Conservation (phyloP, 768 basidiomycete species). For the Kwoniella sp. region DNA sequence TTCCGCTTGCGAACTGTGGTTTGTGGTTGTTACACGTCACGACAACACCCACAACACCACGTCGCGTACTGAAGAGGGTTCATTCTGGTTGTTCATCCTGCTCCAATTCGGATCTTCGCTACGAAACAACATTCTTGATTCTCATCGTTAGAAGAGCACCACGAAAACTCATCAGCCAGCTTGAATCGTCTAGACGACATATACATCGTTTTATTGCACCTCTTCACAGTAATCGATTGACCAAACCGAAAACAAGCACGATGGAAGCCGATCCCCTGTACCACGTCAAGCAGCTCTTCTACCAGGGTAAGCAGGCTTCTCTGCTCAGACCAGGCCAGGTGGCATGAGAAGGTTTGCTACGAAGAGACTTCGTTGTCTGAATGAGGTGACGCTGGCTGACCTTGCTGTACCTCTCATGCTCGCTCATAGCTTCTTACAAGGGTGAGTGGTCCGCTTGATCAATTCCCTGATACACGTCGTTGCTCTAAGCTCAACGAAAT, state of each 20-base stretch:
- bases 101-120: too few relatives aligned
- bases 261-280: constrained; percentile 57
- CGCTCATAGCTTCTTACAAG: constrained; percentile 50
- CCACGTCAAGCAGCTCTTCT: constrained; percentile 56
- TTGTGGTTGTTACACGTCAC: constrained; percentile 1
- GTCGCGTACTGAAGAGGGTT: neutral
- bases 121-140: too few relatives aligned
- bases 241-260: constrained; percentile 14
- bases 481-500: neutral
- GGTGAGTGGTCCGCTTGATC: constrained; percentile 20
- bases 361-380: too few relatives aligned
- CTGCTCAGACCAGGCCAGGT: too few relatives aligned
- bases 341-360: too few relatives aligned
- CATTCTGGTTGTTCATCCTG: too few relatives aligned
- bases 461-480: too few relatives aligned
- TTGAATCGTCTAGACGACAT: neutral
- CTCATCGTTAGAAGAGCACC: too few relatives aligned
- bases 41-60: neutral
- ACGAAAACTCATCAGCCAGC: too few relatives aligned
- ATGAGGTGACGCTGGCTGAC: constrained; percentile 19
- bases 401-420: neutral
- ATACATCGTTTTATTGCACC: too few relatives aligned
- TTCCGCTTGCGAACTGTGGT: too few relatives aligned
- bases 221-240: neutral
- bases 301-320: constrained; percentile 50